phyloP scores from a whole-genome alignment of 176 grass and related monocot genomes.

The barley (Hordeum vulgare) region MorexV3_pseudomolecules_assembly NC_058524.1:599281096-599281595 shows the following conservation, averaged over 20 bases:
- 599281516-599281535: slow-evolving; percentile 94
- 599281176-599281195: background rate
- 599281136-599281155: background rate
- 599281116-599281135: background rate
- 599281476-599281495: slow-evolving; percentile 40
- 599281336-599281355: background rate
- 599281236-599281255: background rate
- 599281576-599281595: slow-evolving; percentile 62
- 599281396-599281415: background rate
- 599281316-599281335: background rate
- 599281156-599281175: background rate
- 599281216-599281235: background rate
- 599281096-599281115: background rate
- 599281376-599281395: background rate
- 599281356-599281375: background rate
- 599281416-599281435: background rate
- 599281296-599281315: background rate
- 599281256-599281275: background rate
- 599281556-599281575: slow-evolving; percentile 46
- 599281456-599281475: slow-evolving; percentile 8
- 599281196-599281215: background rate
- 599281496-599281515: slow-evolving; percentile 82
- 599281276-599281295: background rate
- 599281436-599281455: background rate
- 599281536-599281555: slow-evolving; percentile 84